Percentiles rank a stretch among this genome's conserved stretches.
Evolutionary conservation across 352 stramenopile species (phyloP).

Genomic region (Phytopythium sindhum): DNA sequence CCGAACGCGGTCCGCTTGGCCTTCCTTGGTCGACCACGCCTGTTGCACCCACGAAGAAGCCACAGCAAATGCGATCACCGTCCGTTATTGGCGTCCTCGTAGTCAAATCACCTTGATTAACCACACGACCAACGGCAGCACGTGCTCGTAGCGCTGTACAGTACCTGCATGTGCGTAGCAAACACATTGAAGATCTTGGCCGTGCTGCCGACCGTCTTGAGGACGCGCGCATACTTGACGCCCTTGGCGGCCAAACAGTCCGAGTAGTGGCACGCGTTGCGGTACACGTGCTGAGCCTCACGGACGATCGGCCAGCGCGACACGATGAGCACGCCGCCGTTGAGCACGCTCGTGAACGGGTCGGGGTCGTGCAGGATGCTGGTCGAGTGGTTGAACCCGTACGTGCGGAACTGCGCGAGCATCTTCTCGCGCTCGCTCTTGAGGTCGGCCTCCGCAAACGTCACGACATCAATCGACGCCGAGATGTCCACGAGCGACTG

Average conservation of each 20-base stretch:
- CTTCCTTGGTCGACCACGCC: conserved; percentile 75
- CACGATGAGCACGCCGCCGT: conserved; percentile 77
- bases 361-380: conserved; percentile 72
- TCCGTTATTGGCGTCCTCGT: not conserved
- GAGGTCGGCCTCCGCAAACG: conserved; percentile 70
- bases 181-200: conserved; percentile 86
- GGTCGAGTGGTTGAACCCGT: conserved; percentile 61
- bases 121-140: not conserved
- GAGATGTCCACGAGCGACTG: conserved; percentile 43
- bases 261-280: conserved; percentile 73
- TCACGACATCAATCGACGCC: conserved; percentile 63
- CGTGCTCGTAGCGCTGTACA: not conserved
- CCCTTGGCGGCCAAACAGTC: conserved; percentile 82
- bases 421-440: conserved; percentile 49
- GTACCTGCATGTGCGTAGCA: conserved; percentile 81
- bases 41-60: conserved; percentile 7
- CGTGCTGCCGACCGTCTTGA: conserved; percentile 46
- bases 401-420: conserved; percentile 49
- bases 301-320: conserved; percentile 79
- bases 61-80: not conserved
- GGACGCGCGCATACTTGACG: conserved; percentile 74
- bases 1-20: conserved; percentile 49
- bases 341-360: conserved; percentile 78
- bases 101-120: not conserved
- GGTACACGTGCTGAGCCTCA: conserved; percentile 79